Evolutionary conservation across 331 rosid species (phyloP).

Genomic region (Arachis monticola): DNA sequence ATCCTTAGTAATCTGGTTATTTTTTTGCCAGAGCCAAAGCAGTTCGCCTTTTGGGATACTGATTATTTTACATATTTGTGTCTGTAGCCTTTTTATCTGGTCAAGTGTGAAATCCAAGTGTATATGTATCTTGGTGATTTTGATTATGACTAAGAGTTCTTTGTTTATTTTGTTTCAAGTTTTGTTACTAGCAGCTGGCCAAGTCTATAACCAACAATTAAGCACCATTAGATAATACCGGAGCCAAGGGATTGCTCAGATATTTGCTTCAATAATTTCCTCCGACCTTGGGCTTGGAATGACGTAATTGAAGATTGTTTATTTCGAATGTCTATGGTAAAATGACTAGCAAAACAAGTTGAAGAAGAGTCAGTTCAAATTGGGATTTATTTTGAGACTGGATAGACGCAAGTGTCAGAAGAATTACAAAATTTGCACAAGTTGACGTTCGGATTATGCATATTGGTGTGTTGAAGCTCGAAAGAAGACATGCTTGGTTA

Average conservation of each 20-base stretch:
- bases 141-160: not conserved
- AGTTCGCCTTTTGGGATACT: not conserved
- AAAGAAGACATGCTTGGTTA: too few relatives aligned
- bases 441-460: too few relatives aligned
- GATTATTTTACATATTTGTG: not conserved
- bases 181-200: not conserved
- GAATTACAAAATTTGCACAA: too few relatives aligned
- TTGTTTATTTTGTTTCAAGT: not conserved
- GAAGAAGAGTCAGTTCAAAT: not conserved
- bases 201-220: not conserved
- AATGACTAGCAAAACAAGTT: not conserved
- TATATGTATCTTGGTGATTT: too few relatives aligned
- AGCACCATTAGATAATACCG: not conserved
- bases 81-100: not conserved
- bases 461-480: too few relatives aligned
- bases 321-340: not conserved
- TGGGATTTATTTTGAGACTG: too few relatives aligned
- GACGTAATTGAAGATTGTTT: not conserved
- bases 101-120: not conserved
- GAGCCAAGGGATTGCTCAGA: not conserved
- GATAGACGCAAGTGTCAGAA: too few relatives aligned
- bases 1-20: not conserved
- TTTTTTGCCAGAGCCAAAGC: not conserved
- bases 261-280: slow-evolving; percentile 9
- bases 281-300: not conserved